These are phyloP conservation scores for Fusarium sp. DNA, from an alignment of 2,329 filamentous ascomycete species.

Conservation along the genomic window DNA sequence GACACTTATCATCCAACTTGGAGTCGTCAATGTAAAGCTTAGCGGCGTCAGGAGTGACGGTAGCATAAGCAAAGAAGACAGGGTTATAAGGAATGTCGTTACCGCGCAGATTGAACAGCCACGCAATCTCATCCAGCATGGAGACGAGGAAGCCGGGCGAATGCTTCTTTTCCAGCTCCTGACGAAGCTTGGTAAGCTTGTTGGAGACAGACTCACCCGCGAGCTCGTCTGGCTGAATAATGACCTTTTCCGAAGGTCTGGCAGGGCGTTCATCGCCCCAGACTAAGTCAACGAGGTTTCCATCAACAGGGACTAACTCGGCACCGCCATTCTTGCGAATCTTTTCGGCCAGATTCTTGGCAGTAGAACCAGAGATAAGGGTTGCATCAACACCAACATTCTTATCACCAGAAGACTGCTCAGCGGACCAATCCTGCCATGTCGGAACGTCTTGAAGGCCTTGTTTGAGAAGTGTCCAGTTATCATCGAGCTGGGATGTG, in stretches of 20 bases:
- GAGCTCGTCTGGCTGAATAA: constrained; percentile 77
- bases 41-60: constrained; percentile 81
- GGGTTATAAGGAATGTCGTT: constrained; percentile 98
- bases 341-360: constrained; percentile 81
- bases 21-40: constrained; percentile 86
- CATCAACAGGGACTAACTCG: constrained; percentile 78
- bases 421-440: constrained; percentile 95
- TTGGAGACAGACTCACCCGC: constrained; percentile 84
- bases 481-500: constrained; percentile 86
- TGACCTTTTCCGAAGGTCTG: constrained; percentile 80
- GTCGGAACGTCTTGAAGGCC: constrained; percentile 94
- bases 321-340: constrained; percentile 88
- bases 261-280: constrained; percentile 82
- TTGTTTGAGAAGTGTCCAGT: constrained; percentile 93
- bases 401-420: constrained; percentile 88
- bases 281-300: constrained; percentile 91
- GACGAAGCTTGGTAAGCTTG: constrained; percentile 89
- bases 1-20: constrained; percentile 78
- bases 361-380: constrained; percentile 76
- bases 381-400: constrained; percentile 91
- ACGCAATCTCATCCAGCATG: constrained; percentile 96
- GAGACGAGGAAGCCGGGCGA: constrained; percentile 89
- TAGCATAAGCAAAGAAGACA: constrained; percentile 97
- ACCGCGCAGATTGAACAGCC: constrained; percentile 97
- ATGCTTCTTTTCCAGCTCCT: constrained; percentile 92